Evolutionary conservation across 2,329 filamentous ascomycete genomes (phyloP).

Genomic region (Rutstroemia sp.): DNA sequence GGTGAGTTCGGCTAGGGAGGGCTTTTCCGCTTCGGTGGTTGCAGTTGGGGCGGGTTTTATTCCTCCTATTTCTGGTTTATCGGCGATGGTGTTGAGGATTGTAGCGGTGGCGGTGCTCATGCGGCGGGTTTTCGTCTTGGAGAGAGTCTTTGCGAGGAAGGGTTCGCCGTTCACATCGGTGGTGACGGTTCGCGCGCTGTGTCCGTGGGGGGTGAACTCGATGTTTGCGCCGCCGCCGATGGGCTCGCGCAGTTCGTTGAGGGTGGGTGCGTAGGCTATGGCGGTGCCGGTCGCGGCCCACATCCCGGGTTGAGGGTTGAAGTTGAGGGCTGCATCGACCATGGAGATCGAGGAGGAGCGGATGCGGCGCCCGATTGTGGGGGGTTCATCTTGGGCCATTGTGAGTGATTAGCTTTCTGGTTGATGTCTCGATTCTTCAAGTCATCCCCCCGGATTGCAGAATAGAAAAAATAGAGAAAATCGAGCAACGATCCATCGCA

Average conservation of each 20-base stretch:
- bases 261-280: slow-evolving; percentile 16
- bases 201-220: slow-evolving; percentile 15
- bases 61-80: background rate
- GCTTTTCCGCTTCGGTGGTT: background rate
- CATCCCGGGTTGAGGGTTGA: slow-evolving; percentile 17
- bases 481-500: too few relatives aligned
- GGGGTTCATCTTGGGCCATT: background rate
- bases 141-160: background rate
- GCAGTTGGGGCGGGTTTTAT: background rate
- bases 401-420: background rate
- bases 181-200: slow-evolving; percentile 18
- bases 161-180: slow-evolving; percentile 6
- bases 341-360: slow-evolving; percentile 12
- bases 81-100: too few relatives aligned
- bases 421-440: too few relatives aligned
- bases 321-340: slow-evolving; percentile 13
- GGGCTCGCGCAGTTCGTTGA: slow-evolving; percentile 14
- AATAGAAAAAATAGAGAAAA: too few relatives aligned
- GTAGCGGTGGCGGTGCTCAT: background rate
- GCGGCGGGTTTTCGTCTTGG: background rate
- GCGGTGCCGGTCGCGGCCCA: slow-evolving; percentile 16
- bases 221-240: slow-evolving; percentile 17
- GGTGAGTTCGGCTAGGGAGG: slow-evolving; percentile 1
- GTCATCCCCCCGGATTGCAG: too few relatives aligned
- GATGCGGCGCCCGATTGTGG: background rate